Evolutionary conservation across 176 grass and related monocot genomes (phyloP), one percentile per base, ranked within the genome.

Genomic region (Panicum miliaceum): DNA sequence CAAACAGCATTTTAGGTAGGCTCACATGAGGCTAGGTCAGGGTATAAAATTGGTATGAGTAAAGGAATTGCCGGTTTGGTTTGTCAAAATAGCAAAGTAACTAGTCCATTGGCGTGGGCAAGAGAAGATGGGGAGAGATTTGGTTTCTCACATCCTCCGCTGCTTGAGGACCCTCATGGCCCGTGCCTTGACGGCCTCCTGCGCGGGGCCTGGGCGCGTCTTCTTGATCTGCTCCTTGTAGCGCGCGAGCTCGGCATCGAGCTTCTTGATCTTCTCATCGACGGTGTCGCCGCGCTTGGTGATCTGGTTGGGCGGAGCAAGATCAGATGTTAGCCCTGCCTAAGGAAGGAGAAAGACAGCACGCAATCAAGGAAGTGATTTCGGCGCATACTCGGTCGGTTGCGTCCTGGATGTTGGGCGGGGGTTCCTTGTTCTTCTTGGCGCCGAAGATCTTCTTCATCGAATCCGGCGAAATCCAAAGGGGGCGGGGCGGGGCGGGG

Each of bases 201-300:
- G 95, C 58, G 95, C 95, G 47, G 95, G 95, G 1, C 95, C 95
- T 1, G 95, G 95, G 75, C 95, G 86, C 20, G 92, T 95, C 87
- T 91, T 98, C 87, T 93, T 95, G 78, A 98, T 94, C 86, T 98
- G 95, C 20, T 98, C 95, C 87, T 95, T 98, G 87, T 98, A 98
- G 64, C 82, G 88, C 13, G 92, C 91, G 67, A 98, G 87, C 87
- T 98, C 95, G 40, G 85, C 91, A 59, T 98, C 95, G 12, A 98
- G 95, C 82, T 86, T 98, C 89, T 93, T 98, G 77, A 98, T 88
- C 88, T 93, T 98, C 0, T 98, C 95, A 78, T 98, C 95, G 15
- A 95, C 91, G 41, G 88, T 90, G 29, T 95, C 95, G 47, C 95
- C 95, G 57, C 95, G 85, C 94, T 95, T 95, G 76, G 42, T 82